phyloP scores from a whole-genome alignment of 768 basidiomycete species.

The Leccinellum rugosiceps region DNA sequence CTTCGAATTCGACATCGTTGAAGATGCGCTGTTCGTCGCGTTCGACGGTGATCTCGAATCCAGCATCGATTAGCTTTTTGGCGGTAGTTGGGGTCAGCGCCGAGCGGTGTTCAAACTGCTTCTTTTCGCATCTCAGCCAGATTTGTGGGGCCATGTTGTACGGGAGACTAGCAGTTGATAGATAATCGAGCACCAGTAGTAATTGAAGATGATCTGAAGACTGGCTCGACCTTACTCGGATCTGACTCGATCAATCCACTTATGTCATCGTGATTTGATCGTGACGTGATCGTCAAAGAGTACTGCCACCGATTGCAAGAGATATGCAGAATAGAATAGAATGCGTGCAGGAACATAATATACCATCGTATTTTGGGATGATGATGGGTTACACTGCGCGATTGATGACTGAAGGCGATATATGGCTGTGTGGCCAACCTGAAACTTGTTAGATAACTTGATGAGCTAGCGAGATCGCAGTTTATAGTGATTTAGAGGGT shows the following conservation, averaged over 20 bases:
- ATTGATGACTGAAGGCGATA: no score
- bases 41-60: constrained; percentile 90
- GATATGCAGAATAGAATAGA: no score
- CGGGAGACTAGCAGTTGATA: background rate
- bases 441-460: no score
- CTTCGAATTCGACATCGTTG: constrained; percentile 87
- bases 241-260: background rate
- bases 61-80: constrained; percentile 81
- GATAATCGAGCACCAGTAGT: no score
- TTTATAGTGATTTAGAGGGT: no score
- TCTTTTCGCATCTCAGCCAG: constrained; percentile 98
- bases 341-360: no score
- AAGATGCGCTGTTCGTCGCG: constrained; percentile 94
- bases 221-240: background rate
- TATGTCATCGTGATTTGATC: background rate
- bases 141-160: constrained; percentile 42
- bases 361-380: no score
- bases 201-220: background rate
- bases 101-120: constrained; percentile 88
- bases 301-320: no score
- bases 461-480: no score
- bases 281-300: no score
- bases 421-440: no score
- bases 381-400: no score
- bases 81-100: constrained; percentile 92